Conservation (phyloP, 768 basidiomycete genomes). For the Auriscalpium vulgare region DNA sequence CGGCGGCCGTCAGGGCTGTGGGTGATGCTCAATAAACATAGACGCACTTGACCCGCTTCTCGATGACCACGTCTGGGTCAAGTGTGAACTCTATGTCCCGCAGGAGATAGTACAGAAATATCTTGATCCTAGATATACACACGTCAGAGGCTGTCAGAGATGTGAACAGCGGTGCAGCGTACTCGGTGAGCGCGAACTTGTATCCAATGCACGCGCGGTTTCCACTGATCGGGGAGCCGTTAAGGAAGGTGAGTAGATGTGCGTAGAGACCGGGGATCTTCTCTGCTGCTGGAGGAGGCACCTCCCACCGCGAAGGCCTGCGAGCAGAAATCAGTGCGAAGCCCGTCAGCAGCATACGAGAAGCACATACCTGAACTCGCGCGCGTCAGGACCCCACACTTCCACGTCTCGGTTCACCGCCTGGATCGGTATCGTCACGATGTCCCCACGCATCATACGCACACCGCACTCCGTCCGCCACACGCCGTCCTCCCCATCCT, state of each 20-base stretch:
- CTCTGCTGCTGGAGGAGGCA: constrained; percentile 27
- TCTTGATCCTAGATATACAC: constrained; percentile 42
- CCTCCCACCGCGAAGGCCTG: constrained; percentile 49
- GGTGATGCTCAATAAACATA: constrained; percentile 12
- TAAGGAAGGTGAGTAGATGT: constrained; percentile 48
- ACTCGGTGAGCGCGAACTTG: constrained; percentile 55
- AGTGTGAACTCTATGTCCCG: constrained; percentile 49
- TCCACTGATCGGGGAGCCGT: constrained; percentile 40
- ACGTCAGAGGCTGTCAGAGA: not conserved
- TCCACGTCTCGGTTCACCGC: constrained; percentile 46
- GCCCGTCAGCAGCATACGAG: not conserved
- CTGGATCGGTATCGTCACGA: constrained; percentile 51
- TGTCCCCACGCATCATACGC: constrained; percentile 34
- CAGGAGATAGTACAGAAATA: constrained; percentile 50
- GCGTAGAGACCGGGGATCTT: constrained; percentile 45
- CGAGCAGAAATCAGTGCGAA: not conserved
- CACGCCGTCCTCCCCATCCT: not conserved
- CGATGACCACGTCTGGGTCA: constrained; percentile 44
- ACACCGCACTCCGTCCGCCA: constrained; percentile 4
- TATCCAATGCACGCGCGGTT: constrained; percentile 56
- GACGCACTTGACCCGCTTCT: constrained; percentile 59
- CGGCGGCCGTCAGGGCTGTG: constrained; percentile 4
- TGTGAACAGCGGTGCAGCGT: constrained; percentile 22
- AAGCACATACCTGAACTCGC: constrained; percentile 38
- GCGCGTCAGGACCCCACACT: constrained; percentile 64